phyloP scores from a whole-genome alignment of 169 alveolate species.

The Cryptosporidium bovis region DNA sequence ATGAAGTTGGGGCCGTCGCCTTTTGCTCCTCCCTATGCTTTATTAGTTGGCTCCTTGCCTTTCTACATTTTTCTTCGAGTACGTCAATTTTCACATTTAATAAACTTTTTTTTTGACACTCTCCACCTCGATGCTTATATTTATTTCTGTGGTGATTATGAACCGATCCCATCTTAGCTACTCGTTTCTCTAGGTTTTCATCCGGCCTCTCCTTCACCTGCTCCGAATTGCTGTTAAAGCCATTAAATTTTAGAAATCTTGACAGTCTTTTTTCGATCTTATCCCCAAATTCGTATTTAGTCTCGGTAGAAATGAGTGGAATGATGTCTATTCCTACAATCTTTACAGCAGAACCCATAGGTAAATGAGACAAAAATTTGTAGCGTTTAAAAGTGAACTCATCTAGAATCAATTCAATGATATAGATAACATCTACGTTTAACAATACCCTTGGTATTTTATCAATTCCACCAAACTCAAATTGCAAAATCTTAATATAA shows the following conservation, averaged over 20 bases:
- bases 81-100: no score
- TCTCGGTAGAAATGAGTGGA: constrained; percentile 28
- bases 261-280: constrained; percentile 9
- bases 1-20: no score
- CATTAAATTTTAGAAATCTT: background rate
- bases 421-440: constrained; percentile 12
- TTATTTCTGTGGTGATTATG: no score
- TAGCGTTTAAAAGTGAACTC: background rate
- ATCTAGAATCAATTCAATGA: constrained; percentile 13
- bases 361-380: constrained; percentile 47
- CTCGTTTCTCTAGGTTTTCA: no score
- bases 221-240: no score
- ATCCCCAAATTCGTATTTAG: constrained; percentile 2
- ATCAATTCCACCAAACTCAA: constrained; percentile 53
- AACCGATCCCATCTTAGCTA: no score
- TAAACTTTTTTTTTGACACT: no score
- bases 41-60: no score
- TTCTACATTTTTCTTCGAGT: no score
- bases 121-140: no score
- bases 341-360: constrained; percentile 17
- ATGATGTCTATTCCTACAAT: constrained; percentile 22
- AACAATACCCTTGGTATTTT: constrained; percentile 24
- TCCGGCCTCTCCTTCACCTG: no score
- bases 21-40: no score
- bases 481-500: constrained; percentile 15